A percentile compares a stretch with the other conserved stretches of the same genome.
Evolutionary conservation across 1,284 basidiomycete species (phyloP).

Genomic region (Ceratobasidium sp.): DNA sequence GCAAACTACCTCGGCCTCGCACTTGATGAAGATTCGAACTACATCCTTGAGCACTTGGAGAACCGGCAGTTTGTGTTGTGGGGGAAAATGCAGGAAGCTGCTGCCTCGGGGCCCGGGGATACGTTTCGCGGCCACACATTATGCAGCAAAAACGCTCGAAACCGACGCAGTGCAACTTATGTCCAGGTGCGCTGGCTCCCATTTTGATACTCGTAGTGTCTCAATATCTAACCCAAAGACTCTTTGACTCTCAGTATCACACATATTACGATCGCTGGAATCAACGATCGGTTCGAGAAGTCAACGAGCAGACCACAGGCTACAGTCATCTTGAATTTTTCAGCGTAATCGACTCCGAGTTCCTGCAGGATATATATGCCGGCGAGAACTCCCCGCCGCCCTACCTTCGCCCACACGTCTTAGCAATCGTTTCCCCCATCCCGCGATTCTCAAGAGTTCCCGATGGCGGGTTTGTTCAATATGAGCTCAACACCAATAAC

Average conservation of each 20-base stretch:
- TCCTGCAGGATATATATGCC: conserved; percentile 33
- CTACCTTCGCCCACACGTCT: background rate
- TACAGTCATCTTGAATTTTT: conserved; percentile 11
- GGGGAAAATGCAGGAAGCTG: too few species aligned
- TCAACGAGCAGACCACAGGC: background rate
- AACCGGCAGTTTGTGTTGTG: too few species aligned
- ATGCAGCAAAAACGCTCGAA: background rate
- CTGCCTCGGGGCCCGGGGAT: background rate
- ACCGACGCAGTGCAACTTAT: conserved; percentile 5
- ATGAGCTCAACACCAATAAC: background rate
- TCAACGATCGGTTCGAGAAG: background rate
- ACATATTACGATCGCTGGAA: background rate
- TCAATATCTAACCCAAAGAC: too few species aligned
- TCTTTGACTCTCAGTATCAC: background rate
- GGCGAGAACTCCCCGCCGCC: conserved; percentile 33
- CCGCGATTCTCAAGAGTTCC: background rate
- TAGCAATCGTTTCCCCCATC: background rate
- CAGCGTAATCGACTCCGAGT: background rate
- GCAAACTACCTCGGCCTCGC: background rate
- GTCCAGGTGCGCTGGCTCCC: conserved; percentile 13
- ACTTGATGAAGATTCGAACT: background rate
- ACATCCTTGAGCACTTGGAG: too few species aligned
- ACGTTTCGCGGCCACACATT: background rate
- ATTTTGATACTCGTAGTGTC: too few species aligned
- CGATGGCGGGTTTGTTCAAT: background rate